A percentile compares a stretch with the other conserved stretches of the same genome.
phyloP scores from a whole-genome alignment of 306 rosid species.

The Urtica urens region DNA sequence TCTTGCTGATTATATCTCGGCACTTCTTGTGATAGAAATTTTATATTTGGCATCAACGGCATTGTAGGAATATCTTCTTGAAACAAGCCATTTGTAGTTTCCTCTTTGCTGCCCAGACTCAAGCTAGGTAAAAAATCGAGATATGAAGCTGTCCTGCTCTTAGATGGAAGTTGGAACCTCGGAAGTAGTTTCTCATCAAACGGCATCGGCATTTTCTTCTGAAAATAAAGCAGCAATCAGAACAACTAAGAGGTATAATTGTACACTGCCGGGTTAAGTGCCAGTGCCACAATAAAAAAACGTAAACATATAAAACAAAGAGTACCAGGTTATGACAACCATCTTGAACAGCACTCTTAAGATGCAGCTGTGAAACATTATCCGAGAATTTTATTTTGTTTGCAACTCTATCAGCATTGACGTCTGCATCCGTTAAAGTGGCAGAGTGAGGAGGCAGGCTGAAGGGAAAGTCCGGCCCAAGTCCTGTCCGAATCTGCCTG shows the following conservation, averaged over 20 bases:
- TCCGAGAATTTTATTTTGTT: constrained; percentile 40
- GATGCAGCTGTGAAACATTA: constrained; percentile 40
- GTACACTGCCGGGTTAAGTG: constrained; percentile 33
- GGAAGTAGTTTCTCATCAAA: constrained; percentile 73
- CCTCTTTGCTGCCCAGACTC: constrained; percentile 61
- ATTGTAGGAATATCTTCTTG: constrained; percentile 63
- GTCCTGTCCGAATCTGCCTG: constrained; percentile 41
- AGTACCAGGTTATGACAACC: constrained; percentile 47
- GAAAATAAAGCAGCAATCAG: constrained; percentile 54
- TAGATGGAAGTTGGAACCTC: constrained; percentile 58
- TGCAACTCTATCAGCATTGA: constrained; percentile 29
- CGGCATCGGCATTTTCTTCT: constrained; percentile 62
- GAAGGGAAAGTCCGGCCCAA: constrained; percentile 91
- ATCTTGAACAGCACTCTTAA: constrained; percentile 48
- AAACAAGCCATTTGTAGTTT: constrained; percentile 47
- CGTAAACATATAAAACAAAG: constrained; percentile 13
- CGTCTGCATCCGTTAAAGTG: constrained; percentile 42
- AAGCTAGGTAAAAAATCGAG: constrained; percentile 66
- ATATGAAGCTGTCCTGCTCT: constrained; percentile 46
- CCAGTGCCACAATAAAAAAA: constrained; percentile 34
- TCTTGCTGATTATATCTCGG: constrained; percentile 63
- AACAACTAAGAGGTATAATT: too few relatives aligned
- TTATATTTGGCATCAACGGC: constrained; percentile 62
- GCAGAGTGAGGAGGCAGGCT: constrained; percentile 60
- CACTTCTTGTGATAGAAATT: constrained; percentile 63